These are phyloP conservation scores for Syzygium syzygioides DNA, from an alignment of 441 rosid species.

Conservation along the genomic window DNA sequence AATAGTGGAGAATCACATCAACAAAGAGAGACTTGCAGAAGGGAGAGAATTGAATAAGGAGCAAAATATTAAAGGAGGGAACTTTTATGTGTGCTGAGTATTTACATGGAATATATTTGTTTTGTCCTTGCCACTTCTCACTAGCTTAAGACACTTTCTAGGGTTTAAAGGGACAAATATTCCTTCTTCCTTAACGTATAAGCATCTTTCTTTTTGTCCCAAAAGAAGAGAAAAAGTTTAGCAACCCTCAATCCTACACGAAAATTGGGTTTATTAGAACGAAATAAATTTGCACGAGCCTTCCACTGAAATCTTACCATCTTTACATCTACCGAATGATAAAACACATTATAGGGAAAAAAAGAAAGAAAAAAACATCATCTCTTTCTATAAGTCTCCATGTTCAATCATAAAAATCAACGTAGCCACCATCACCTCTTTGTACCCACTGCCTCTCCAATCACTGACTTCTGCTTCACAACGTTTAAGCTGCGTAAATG, in stretches of 20 bases:
- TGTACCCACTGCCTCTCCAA: neutral
- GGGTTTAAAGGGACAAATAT: slow-evolving; percentile 34
- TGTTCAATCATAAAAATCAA: neutral
- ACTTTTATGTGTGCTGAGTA: slow-evolving; percentile 24
- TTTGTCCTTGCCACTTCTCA: slow-evolving; percentile 5
- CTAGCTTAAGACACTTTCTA: slow-evolving; percentile 30
- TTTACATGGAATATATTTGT: slow-evolving; percentile 11
- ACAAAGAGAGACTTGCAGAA: slow-evolving; percentile 12
- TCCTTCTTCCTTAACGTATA: slow-evolving; percentile 43
- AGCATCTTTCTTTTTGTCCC: slow-evolving; percentile 33
- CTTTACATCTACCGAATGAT: neutral
- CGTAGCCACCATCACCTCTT: neutral
- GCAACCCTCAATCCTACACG: slow-evolving; percentile 3
- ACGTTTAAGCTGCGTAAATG: neutral
- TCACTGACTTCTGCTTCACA: neutral
- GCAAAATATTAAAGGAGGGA: slow-evolving; percentile 30
- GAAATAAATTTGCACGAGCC: neutral
- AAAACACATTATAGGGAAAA: neutral
- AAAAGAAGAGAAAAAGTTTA: slow-evolving; percentile 8
- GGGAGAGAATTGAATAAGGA: slow-evolving; percentile 21
- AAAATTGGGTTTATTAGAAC: slow-evolving; percentile 1
- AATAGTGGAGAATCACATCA: slow-evolving; percentile 55
- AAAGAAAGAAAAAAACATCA: neutral
- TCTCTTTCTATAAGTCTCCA: neutral
- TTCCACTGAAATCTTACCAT: neutral